Conservation (phyloP, 2,329 filamentous ascomycete genomes). For the Xylaria sp. region DNA sequence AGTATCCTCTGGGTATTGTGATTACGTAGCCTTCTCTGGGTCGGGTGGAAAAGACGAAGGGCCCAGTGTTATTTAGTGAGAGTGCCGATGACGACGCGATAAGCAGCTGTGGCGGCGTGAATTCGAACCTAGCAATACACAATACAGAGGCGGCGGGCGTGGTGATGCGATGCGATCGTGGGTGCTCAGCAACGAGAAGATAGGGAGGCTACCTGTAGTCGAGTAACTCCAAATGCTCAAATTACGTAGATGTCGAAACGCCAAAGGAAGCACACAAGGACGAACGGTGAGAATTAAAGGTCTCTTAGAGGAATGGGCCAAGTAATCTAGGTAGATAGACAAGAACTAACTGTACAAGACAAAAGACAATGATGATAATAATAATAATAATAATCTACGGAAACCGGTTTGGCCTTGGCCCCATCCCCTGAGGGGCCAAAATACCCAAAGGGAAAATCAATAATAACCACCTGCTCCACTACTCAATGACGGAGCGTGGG, state of each 20-base stretch:
- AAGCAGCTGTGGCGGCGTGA: not conserved
- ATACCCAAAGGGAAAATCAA: slow-evolving; percentile 18
- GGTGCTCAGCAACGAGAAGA: slow-evolving; percentile 4
- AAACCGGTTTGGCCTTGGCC: slow-evolving; percentile 8
- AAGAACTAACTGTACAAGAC: not conserved
- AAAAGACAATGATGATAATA: not conserved
- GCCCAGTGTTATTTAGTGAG: slow-evolving; percentile 1
- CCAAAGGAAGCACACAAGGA: not conserved
- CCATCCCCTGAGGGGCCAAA: slow-evolving; percentile 1
- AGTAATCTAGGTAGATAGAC: too few relatives aligned
- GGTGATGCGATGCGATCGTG: not conserved
- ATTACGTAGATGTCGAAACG: slow-evolving; percentile 5
- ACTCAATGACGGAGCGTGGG: slow-evolving; percentile 9
- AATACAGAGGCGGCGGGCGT: not conserved
- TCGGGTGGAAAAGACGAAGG: slow-evolving; percentile 3
- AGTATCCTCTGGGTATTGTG: not conserved
- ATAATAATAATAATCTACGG: not conserved
- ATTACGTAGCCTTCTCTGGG: slow-evolving; percentile 5
- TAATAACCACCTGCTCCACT: not conserved
- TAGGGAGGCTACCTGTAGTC: too few relatives aligned
- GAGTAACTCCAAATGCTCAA: slow-evolving; percentile 6
- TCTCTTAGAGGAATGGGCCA: not conserved
- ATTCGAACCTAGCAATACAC: slow-evolving; percentile 18
- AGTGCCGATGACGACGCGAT: slow-evolving; percentile 18
- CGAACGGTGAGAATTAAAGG: not conserved